Conservation (phyloP, 2,329 filamentous ascomycete species). For the Pseudogymnoascus pannorum region DNA sequence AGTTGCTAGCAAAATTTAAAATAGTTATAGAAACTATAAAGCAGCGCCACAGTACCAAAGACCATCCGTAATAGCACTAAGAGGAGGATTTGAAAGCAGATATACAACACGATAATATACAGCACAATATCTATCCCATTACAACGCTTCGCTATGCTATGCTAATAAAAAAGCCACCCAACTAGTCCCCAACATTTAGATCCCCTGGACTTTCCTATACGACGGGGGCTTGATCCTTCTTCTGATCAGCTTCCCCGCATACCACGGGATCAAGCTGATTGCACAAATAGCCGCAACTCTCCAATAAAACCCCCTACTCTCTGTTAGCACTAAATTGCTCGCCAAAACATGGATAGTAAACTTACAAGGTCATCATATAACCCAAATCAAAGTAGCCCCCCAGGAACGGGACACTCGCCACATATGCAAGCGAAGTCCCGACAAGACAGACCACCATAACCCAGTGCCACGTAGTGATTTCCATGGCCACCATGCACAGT, state of each 20-base stretch:
- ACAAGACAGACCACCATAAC: slow-evolving; percentile 81
- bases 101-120: not conserved
- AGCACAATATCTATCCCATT: not conserved
- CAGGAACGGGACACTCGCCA: slow-evolving; percentile 78
- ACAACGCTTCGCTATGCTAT: slow-evolving; percentile 4
- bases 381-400: slow-evolving; percentile 80
- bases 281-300: slow-evolving; percentile 72
- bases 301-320: slow-evolving; percentile 73
- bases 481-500: slow-evolving; percentile 91
- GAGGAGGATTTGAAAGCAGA: not conserved
- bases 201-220: slow-evolving; percentile 83
- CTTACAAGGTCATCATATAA: slow-evolving; percentile 65
- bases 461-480: slow-evolving; percentile 95
- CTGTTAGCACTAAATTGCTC: slow-evolving; percentile 19
- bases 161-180: not conserved
- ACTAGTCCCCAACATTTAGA: slow-evolving; percentile 24
- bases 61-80: not conserved
- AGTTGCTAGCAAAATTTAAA: too few relatives aligned
- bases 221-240: slow-evolving; percentile 84
- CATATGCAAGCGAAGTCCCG: slow-evolving; percentile 73
- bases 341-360: not conserved
- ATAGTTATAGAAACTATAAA: too few relatives aligned
- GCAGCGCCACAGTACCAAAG: too few relatives aligned
- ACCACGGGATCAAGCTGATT: slow-evolving; percentile 78
- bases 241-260: slow-evolving; percentile 76